Evolutionary conservation across 345 rosid genomes (phyloP), one percentile per base, ranked within the genome.

Genomic region (Melaleuca quinquenervia): DNA sequence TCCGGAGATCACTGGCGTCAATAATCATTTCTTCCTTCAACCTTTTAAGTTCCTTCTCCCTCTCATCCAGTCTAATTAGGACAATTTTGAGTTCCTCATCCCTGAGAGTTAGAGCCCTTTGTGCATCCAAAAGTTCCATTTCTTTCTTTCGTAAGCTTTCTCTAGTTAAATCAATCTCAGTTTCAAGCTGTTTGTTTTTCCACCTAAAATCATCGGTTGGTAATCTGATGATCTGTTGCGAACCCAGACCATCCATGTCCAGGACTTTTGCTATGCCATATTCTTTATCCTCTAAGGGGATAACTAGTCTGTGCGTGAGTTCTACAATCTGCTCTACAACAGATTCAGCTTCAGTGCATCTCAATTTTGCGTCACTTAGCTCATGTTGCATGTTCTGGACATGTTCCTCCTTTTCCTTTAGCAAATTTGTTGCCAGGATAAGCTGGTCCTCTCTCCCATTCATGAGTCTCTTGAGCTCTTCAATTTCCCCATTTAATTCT

Each of bases 331-430:
- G 87, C 86, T 90, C 91, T 55, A 97, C 92, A 55, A 93, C 93
- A 84, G 91, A 90, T 91, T 92, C 96, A 50, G 96, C 97, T 89
- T 97, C 98, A 24, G 93, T 87, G 70, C 85, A 85, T 86, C 93
- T 90, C 85, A 91, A 84, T 88, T 90, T 92, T 48, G 94, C 87
- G 36, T 88, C 90, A 76, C 89, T 91, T 85, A 96, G 87, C 88
- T 95, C 96, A 50, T 84, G 91, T 85, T 95, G 91, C 82, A 95
- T 87, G 80, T 85, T 85, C 88, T 88, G 88, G 85, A 91, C 93
- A 86, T 88, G 91, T 82, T 90, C 92, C 27, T 95, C 98, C 92
- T 95, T 95, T 89, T 95, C 98, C 88, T 92, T 91, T 52, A 96
- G 92, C 91, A 89, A 50, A 56, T 53, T 85, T 54, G 94, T 89